Percentiles rank a stretch among this genome's conserved stretches.
Conservation (phyloP, 306 rosid genomes). For the Glycyrrhiza uralensis region DNA sequence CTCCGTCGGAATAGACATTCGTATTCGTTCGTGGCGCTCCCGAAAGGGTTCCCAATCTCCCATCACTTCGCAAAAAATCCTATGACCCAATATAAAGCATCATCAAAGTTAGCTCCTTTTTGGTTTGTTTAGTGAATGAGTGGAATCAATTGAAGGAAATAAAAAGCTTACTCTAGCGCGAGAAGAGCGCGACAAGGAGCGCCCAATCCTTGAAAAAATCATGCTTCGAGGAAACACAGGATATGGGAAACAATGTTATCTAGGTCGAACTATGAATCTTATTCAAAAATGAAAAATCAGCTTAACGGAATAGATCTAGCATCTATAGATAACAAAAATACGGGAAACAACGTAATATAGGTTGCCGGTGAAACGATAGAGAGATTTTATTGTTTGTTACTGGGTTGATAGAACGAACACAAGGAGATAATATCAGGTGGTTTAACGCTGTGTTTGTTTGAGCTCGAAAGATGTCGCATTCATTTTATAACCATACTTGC, state of each 20-base stretch:
- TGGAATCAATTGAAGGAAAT: background rate
- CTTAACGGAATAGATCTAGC: slow-evolving; percentile 10
- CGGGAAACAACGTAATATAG: too few relatives aligned
- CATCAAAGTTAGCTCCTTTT: background rate
- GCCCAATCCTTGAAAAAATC: slow-evolving; percentile 60
- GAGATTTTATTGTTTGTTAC: too few relatives aligned
- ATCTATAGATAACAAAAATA: too few relatives aligned
- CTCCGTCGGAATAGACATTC: slow-evolving; percentile 41
- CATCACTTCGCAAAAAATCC: slow-evolving; percentile 51
- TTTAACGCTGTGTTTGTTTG: too few relatives aligned
- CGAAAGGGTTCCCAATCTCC: slow-evolving; percentile 37
- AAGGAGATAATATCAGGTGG: too few relatives aligned
- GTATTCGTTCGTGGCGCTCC: slow-evolving; percentile 32
- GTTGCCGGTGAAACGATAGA: too few relatives aligned
- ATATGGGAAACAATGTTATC: background rate
- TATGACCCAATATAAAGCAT: slow-evolving; percentile 22
- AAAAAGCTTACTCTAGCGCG: slow-evolving; percentile 41
- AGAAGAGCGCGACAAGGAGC: slow-evolving; percentile 67
- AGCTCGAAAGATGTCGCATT: too few relatives aligned
- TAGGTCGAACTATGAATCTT: background rate
- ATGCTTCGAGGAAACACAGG: slow-evolving; percentile 28
- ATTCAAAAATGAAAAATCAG: background rate
- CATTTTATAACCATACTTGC: too few relatives aligned
- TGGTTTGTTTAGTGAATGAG: background rate
- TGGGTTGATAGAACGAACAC: too few relatives aligned